A percentile compares a stretch with the other conserved stretches of the same genome.
These are phyloP conservation scores for Gnetum montanum DNA, from an alignment of 75 land plant species.

Conservation along the genomic window DNA sequence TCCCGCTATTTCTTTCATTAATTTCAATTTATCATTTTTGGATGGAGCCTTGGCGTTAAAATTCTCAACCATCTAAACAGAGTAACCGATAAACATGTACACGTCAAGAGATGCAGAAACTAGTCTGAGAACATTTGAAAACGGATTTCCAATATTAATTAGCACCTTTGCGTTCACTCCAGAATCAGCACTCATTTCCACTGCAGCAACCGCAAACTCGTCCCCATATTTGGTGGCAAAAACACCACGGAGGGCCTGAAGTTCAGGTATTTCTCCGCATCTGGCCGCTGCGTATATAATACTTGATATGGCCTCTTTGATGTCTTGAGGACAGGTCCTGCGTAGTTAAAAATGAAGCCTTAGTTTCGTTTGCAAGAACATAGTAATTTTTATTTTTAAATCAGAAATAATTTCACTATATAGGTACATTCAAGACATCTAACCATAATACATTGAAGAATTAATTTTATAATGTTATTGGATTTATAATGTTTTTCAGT, in stretches of 20 bases:
- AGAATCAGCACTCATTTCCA: conserved; percentile 6
- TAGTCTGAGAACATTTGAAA: background rate
- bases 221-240: conserved; percentile 14
- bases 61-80: conserved; percentile 8
- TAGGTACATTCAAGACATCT: too few relatives aligned
- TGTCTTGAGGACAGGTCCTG: conserved; percentile 9
- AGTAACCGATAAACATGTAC: background rate
- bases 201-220: conserved; percentile 10
- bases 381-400: too few relatives aligned
- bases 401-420: too few relatives aligned
- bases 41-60: background rate
- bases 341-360: too few relatives aligned
- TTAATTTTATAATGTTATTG: too few relatives aligned
- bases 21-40: background rate
- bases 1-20: conserved; percentile 6
- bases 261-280: conserved; percentile 9
- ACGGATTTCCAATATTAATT: background rate
- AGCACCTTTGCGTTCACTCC: conserved; percentile 8
- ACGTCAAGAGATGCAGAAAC: background rate
- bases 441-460: too few relatives aligned
- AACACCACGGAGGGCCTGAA: conserved; percentile 7
- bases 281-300: conserved; percentile 14
- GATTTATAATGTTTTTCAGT: too few relatives aligned
- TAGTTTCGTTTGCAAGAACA: background rate
- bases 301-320: conserved; percentile 12